Base-by-base conservation (phyloP, 176 grass and related monocot species). In the Poa annua region DNA sequence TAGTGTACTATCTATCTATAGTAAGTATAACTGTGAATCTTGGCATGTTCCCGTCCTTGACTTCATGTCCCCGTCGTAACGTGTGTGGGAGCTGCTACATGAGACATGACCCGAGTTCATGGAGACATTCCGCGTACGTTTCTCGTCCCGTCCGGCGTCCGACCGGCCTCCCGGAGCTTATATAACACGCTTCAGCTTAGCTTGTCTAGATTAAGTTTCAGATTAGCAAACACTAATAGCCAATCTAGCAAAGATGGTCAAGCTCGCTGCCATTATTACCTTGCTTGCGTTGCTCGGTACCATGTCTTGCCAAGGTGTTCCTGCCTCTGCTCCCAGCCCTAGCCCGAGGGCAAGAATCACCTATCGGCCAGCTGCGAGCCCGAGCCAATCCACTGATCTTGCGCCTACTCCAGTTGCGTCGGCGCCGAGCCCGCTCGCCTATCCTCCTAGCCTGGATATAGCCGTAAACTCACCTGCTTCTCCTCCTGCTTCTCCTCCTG, bases 181-280 rank as follows among this genome's bases (percentile, higher is more conserved):
- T 61, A 45, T 78, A 61, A 59, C 20, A 25, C 53, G 9, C 34
- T 41, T 24, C 9, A 3, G 1, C 41, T 15, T 2, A 9, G 15
- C 48, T 51, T 24, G 8, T 74, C 22, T 17, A 19, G 11, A 5
- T 17, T 8, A 29, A 17, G 70, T 25, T 32, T 1, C 39, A 71
- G 38, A 68, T 41, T 66, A 71, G 69, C 44, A 6, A 48, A 49
- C 8, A 29, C 22, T 9, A 22, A 2, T n/a, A 25, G 11, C 1
- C 57, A 8, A 49, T 25, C 15, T 17, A 69, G 64, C n/a, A 5
- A 39, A 22, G 49, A 82, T 82, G 13, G 49, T 44, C 12, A 85
- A 89, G 71, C 32, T 81, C 33, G 77, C 82, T 47, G 52, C 41
- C 1, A 41, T 88, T 17, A n/a, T 88, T 21, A 35, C 24, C 21